Evolutionary conservation across 2,329 filamentous ascomycete species (phyloP).

Genomic region (Botrytis hyacinthi): DNA sequence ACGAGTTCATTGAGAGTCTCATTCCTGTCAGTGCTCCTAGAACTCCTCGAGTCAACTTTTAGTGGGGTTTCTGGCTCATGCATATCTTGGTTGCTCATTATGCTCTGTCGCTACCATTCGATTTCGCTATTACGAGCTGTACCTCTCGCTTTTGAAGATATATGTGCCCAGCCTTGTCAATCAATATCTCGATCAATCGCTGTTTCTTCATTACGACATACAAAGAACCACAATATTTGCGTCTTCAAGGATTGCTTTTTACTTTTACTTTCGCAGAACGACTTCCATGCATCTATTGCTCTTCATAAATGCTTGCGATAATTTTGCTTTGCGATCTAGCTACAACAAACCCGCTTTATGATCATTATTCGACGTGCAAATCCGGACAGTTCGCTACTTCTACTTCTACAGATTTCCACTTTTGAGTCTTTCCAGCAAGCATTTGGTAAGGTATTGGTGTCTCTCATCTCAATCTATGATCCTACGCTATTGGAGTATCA

Average conservation of each 20-base stretch:
- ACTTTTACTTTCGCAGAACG: not conserved
- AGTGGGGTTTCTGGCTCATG: not conserved
- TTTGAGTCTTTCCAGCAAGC: not conserved
- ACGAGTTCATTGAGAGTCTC: slow-evolving; percentile 4
- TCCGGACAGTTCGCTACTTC: not conserved
- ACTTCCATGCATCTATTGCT: not conserved
- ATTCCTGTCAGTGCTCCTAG: not conserved
- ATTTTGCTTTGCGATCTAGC: not conserved
- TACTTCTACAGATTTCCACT: not conserved
- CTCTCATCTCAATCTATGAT: not conserved
- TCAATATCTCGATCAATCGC: not conserved
- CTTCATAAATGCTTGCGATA: not conserved
- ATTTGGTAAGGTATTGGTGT: not conserved
- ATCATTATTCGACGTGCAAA: not conserved
- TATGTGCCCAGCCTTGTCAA: not conserved
- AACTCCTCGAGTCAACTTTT: slow-evolving; percentile 16
- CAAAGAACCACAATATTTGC: not conserved
- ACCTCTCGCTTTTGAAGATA: not conserved
- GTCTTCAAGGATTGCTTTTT: not conserved
- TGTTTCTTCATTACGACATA: not conserved
- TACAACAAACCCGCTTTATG: not conserved
- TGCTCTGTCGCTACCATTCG: not conserved
- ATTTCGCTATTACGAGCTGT: not conserved
- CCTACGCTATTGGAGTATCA: not conserved
- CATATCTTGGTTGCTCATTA: not conserved